A percentile compares a stretch with the other conserved stretches of the same genome.
Evolutionary conservation across 306 rosid species (phyloP).

Genomic region (Glycine latifolia): DNA sequence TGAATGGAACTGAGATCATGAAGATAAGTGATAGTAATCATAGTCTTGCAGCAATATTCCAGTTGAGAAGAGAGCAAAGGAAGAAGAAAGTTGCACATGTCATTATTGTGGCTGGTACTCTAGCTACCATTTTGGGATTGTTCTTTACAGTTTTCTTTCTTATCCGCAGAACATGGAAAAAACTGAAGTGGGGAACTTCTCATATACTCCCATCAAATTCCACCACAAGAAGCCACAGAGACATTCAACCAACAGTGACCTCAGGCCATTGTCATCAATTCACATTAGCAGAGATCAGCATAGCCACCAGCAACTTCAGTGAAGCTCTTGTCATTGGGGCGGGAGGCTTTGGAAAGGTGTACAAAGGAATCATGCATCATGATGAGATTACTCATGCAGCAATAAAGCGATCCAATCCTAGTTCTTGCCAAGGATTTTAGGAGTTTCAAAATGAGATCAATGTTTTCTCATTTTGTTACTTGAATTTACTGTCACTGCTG

Average conservation of each 20-base stretch:
- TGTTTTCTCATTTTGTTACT: constrained; percentile 47
- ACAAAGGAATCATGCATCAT: constrained; percentile 48
- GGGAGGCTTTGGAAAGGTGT: constrained; percentile 67
- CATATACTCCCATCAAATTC: constrained; percentile 13
- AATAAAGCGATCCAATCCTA: constrained; percentile 54
- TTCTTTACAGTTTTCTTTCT: constrained; percentile 14
- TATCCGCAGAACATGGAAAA: constrained; percentile 6
- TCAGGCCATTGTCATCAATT: constrained; percentile 45
- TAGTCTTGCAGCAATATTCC: constrained; percentile 48
- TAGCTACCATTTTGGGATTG: constrained; percentile 38
- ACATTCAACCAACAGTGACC: constrained; percentile 33
- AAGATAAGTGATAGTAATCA: constrained; percentile 48
- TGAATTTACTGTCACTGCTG: constrained; percentile 52
- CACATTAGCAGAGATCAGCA: constrained; percentile 51
- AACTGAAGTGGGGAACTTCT: constrained; percentile 11
- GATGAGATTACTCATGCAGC: constrained; percentile 43
- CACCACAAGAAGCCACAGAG: neutral
- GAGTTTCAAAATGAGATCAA: constrained; percentile 59
- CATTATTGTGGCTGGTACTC: constrained; percentile 17
- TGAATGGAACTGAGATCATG: constrained; percentile 59
- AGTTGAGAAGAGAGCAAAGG: constrained; percentile 23
- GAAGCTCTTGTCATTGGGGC: constrained; percentile 51
- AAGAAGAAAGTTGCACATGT: neutral
- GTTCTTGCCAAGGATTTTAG: constrained; percentile 53
- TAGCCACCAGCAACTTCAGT: constrained; percentile 52